These are phyloP conservation scores for Alnus glutinosa DNA, from an alignment of 306 rosid species.

Conservation along the genomic window DNA sequence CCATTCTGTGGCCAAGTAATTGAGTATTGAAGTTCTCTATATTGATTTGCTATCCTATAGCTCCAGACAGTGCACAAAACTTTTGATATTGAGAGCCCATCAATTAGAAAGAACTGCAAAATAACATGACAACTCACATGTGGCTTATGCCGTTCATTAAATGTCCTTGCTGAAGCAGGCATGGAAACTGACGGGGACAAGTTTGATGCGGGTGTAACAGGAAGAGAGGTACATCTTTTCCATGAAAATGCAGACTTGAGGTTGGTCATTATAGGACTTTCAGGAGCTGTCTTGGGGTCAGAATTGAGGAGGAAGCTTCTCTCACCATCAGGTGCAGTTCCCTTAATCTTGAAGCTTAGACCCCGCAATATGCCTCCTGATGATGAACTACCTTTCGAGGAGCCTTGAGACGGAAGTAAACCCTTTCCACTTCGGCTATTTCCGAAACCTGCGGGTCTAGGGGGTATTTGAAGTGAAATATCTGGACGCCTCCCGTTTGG, in stretches of 20 bases:
- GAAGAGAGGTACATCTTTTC: conserved; percentile 84
- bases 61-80: conserved; percentile 4
- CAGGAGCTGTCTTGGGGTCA: conserved; percentile 54
- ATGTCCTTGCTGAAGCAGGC: conserved; percentile 71
- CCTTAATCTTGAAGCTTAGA: conserved; percentile 83
- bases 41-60: background rate
- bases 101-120: conserved; percentile 22
- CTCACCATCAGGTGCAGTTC: conserved; percentile 59
- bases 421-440: conserved; percentile 55
- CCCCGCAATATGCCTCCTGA: conserved; percentile 67
- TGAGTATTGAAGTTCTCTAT: conserved; percentile 5
- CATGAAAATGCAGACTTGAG: conserved; percentile 55
- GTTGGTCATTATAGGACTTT: conserved; percentile 48
- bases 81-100: conserved; percentile 13
- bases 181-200: conserved; percentile 63
- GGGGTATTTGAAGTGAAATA: conserved; percentile 94
- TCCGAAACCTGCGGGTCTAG: conserved; percentile 63
- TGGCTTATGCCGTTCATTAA: conserved; percentile 55
- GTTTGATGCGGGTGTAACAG: conserved; percentile 68
- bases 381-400: conserved; percentile 53
- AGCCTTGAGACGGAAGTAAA: conserved; percentile 74
- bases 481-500: conserved; percentile 70
- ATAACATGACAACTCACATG: conserved; percentile 47
- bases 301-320: conserved; percentile 76
- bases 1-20: background rate